Evolutionary conservation across 2,329 filamentous ascomycete genomes (phyloP).

Genomic region (Fusarium gaditjirri): DNA sequence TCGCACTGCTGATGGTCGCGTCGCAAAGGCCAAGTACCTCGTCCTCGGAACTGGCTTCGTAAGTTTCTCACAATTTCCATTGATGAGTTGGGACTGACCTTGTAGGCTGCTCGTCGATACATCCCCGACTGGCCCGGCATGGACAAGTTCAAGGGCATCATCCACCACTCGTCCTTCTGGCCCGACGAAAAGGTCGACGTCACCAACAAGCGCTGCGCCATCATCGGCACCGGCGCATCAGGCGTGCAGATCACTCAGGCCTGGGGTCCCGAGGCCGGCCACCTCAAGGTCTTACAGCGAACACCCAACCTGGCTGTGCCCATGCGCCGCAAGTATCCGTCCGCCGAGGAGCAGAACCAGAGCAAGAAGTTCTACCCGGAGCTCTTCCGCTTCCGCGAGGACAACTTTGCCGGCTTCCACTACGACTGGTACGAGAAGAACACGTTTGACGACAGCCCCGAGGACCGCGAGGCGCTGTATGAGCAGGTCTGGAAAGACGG

Average conservation of each 20-base stretch:
- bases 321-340: conserved; percentile 63
- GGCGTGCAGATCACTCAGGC: conserved; percentile 73
- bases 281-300: conserved; percentile 71
- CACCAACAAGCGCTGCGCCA: conserved; percentile 66
- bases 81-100: not conserved
- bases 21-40: conserved; percentile 61
- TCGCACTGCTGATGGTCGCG: conserved; percentile 60
- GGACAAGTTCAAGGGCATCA: conserved; percentile 67
- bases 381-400: conserved; percentile 64
- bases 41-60: conserved; percentile 66
- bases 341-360: conserved; percentile 52
- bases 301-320: conserved; percentile 74
- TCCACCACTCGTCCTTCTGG: conserved; percentile 71
- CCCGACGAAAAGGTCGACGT: conserved; percentile 66
- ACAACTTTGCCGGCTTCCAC: conserved; percentile 67
- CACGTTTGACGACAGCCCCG: conserved; percentile 64
- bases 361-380: conserved; percentile 57
- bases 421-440: conserved; percentile 66
- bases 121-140: conserved; percentile 70
- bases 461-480: conserved; percentile 60
- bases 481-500: conserved; percentile 61
- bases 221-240: conserved; percentile 73
- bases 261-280: conserved; percentile 61
- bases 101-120: conserved; percentile 62
- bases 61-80: not conserved